Base-by-base conservation (phyloP, 1,284 basidiomycete species). In the Pascua guehoae region DNA sequence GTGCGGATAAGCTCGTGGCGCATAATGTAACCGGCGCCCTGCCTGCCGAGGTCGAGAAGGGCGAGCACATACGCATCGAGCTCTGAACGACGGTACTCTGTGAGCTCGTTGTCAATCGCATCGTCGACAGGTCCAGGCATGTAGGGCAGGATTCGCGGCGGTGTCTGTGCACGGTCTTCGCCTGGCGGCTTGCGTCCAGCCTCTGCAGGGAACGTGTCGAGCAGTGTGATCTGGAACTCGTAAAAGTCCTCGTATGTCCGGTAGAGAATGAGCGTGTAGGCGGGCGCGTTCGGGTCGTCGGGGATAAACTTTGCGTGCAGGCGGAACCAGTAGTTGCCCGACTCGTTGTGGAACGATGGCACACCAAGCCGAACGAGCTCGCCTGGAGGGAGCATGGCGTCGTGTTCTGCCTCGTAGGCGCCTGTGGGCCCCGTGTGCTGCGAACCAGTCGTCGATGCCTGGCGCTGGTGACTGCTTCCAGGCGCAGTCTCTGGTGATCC, bases 181-280 rank as follows among this genome's bases (percentile, higher is more conserved):
- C 77, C 76, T 1, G 73, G 68, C 49, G 64, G 58, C 53, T 68
- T 66, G 43, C 88, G 83, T 9, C 94, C 94, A 15, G 91, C 94
- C 78, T 98, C 94, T 51, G 83, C 81, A 5, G 92, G 92, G 76
- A 95, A 96, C 0, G 83, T 81, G 52, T 92, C 85, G 58, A 97
- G 83, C 41, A 99, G 83, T 10, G 84, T 81, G 54, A 96, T 88
- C 71, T 99, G 96, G 75, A 98, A 98, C 68, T 95, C 91, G 79
- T 95, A 96, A 77, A 99, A 99, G 75, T 99, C 94, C 70, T 96
- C 90, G 80, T 99, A 99, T 15, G 91, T 86, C 51, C 96, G 86
- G 78, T 96, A 98, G 43, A 98, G 83, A 63, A 94, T 87, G 53
- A 98, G 85, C 36, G 90, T 86, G 68, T 86, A 88, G 12, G 88